These are phyloP conservation scores for Rubia balearica DNA, from an alignment of 305 asterid genomes.

Conservation along the genomic window DNA sequence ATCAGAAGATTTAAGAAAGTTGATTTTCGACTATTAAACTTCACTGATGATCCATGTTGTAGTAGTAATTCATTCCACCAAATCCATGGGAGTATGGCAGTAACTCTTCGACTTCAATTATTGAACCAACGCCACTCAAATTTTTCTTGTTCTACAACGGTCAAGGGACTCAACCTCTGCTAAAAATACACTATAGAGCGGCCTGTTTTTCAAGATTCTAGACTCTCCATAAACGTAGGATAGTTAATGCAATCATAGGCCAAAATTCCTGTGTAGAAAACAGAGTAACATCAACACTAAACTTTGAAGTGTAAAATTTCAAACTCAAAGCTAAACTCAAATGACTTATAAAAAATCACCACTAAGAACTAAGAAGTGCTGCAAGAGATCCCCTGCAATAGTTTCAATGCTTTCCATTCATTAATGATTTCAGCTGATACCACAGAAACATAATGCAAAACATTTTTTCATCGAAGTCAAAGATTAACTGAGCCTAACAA, in stretches of 20 bases:
- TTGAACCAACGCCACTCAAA: conserved; percentile 23
- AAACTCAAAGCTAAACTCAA: too few species aligned
- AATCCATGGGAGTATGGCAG: conserved; percentile 50
- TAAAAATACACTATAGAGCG: conserved; percentile 27
- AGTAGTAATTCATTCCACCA: conserved; percentile 36
- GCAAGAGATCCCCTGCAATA: conserved; percentile 83
- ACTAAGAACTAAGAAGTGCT: conserved; percentile 84
- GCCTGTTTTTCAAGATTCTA: conserved; percentile 85
- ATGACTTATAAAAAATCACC: conserved; percentile 32
- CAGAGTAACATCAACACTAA: too few species aligned
- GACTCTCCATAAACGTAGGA: conserved; percentile 97
- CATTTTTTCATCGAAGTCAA: conserved; percentile 6
- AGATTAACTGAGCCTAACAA: conserved; percentile 85
- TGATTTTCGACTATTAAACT: neutral
- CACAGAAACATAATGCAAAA: neutral
- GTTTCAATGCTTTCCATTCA: conserved; percentile 7
- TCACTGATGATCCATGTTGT: conserved; percentile 18
- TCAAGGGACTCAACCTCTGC: conserved; percentile 13
- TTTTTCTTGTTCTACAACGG: conserved; percentile 59
- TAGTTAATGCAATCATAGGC: conserved; percentile 76
- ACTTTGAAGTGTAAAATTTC: too few species aligned
- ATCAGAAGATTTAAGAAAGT: neutral
- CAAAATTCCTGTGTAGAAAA: conserved; percentile 13
- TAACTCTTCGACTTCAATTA: conserved; percentile 9
- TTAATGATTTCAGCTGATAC: neutral